Evolutionary conservation across 768 basidiomycete genomes (phyloP).

Genomic region (Leccinum boreale): DNA sequence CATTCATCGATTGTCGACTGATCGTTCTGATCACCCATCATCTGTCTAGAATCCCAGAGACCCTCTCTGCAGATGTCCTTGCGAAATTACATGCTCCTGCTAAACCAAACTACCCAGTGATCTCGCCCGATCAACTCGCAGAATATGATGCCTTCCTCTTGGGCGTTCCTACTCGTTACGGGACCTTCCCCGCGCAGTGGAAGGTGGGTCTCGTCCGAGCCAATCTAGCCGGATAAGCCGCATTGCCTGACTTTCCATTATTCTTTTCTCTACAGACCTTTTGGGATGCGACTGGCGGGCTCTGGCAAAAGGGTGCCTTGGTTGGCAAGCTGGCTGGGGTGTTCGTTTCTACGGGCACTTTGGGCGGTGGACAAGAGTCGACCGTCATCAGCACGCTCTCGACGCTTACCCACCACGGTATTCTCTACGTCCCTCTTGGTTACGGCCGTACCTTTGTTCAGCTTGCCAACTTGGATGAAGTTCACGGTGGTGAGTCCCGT

Average conservation of each 20-base stretch:
- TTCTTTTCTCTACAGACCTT: slow-evolving; percentile 44
- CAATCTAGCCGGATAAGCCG: not conserved
- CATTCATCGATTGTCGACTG: not conserved
- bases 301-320: slow-evolving; percentile 60
- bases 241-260: not conserved
- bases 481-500: slow-evolving; percentile 51
- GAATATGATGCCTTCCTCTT: slow-evolving; percentile 40
- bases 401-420: slow-evolving; percentile 70
- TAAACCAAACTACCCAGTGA: slow-evolving; percentile 54
- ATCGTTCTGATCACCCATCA: not conserved
- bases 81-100: slow-evolving; percentile 64
- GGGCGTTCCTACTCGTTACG: slow-evolving; percentile 45
- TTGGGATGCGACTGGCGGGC: slow-evolving; percentile 70
- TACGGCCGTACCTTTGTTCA: slow-evolving; percentile 47
- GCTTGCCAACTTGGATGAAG: slow-evolving; percentile 43
- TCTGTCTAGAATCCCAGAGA: slow-evolving; percentile 66
- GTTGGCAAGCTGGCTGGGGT: slow-evolving; percentile 70
- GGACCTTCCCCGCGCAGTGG: slow-evolving; percentile 51
- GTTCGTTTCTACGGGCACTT: slow-evolving; percentile 68
- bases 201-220: slow-evolving; percentile 42
- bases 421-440: slow-evolving; percentile 69
- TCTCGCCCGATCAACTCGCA: slow-evolving; percentile 11
- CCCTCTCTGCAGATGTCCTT: slow-evolving; percentile 67
- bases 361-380: slow-evolving; percentile 74
- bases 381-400: slow-evolving; percentile 51